These are phyloP conservation scores for Asterionellopsis glacialis DNA, from an alignment of 108 stramenopile species.

Conservation along the genomic window DNA sequence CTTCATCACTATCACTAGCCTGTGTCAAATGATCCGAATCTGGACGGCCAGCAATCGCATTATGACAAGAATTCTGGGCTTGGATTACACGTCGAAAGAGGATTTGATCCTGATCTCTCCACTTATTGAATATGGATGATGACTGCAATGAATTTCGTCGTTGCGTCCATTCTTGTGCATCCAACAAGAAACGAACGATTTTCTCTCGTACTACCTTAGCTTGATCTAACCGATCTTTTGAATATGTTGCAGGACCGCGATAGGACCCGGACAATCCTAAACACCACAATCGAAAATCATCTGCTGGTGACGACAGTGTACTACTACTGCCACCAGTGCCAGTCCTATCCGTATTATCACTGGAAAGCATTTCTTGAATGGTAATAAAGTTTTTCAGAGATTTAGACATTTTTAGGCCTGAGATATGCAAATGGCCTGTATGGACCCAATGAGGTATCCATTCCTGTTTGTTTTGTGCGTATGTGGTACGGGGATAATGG, in stretches of 20 bases:
- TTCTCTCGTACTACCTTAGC: constrained; percentile 50
- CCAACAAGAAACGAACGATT: constrained; percentile 57
- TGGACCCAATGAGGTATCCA: constrained; percentile 99
- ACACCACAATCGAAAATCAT: constrained; percentile 89
- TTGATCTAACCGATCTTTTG: constrained; percentile 48
- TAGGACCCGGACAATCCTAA: constrained; percentile 76
- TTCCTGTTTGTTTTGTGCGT: constrained; percentile 17
- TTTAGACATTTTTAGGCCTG: constrained; percentile 98
- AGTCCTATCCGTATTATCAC: neutral
- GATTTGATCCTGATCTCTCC: constrained; percentile 36
- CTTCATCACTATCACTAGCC: too few species aligned
- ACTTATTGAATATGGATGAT: constrained; percentile 29
- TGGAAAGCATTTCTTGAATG: constrained; percentile 61
- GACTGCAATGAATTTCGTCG: constrained; percentile 5
- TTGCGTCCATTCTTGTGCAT: constrained; percentile 52
- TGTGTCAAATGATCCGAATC: neutral
- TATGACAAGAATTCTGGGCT: constrained; percentile 14
- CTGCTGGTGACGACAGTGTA: constrained; percentile 48
- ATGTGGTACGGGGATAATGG: constrained; percentile 1
- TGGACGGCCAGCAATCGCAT: constrained; percentile 21
- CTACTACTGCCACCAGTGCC: neutral
- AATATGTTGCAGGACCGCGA: constrained; percentile 71
- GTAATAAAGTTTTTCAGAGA: constrained; percentile 96
- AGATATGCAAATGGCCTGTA: constrained; percentile 96
- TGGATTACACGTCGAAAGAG: constrained; percentile 29